Evolutionary conservation across 208 protist genomes (phyloP).

Genomic region (Acanthamoeba triangularis): DNA sequence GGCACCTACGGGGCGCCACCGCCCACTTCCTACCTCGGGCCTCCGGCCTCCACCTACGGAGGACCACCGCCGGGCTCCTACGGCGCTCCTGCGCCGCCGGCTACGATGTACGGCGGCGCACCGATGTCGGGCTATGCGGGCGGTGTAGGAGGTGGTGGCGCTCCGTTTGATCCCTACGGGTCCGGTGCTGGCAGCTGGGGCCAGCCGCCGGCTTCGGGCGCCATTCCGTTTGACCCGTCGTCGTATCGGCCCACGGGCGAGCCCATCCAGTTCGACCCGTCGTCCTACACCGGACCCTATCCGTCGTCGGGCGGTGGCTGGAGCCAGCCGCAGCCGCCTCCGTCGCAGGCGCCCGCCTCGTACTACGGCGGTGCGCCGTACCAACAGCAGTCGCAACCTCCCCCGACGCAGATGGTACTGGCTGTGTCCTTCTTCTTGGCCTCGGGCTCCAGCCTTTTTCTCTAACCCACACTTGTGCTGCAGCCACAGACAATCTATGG

Average conservation of each 20-base stretch:
- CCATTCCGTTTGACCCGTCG: neutral
- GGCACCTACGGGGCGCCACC: neutral
- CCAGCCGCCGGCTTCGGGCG: neutral
- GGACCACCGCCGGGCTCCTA: neutral
- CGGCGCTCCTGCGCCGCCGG: neutral
- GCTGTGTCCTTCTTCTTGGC: neutral
- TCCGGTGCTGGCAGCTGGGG: neutral
- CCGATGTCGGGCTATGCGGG: neutral
- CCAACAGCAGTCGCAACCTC: neutral
- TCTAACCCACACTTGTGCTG: neutral
- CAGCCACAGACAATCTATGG: neutral
- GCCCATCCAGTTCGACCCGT: neutral
- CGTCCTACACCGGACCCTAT: neutral
- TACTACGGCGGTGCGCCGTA: neutral
- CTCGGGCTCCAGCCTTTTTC: neutral
- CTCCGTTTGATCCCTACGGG: neutral
- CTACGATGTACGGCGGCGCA: neutral
- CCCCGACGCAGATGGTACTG: too few relatives aligned
- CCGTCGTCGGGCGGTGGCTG: neutral
- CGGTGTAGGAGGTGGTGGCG: neutral
- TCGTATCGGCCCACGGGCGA: neutral
- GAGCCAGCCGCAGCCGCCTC: neutral
- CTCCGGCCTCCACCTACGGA: neutral
- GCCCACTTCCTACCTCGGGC: neutral
- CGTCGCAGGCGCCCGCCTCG: neutral